These are phyloP conservation scores for Penicillium coprophilum DNA, from an alignment of 495 filamentous ascomycete genomes.

Conservation along the genomic window DNA sequence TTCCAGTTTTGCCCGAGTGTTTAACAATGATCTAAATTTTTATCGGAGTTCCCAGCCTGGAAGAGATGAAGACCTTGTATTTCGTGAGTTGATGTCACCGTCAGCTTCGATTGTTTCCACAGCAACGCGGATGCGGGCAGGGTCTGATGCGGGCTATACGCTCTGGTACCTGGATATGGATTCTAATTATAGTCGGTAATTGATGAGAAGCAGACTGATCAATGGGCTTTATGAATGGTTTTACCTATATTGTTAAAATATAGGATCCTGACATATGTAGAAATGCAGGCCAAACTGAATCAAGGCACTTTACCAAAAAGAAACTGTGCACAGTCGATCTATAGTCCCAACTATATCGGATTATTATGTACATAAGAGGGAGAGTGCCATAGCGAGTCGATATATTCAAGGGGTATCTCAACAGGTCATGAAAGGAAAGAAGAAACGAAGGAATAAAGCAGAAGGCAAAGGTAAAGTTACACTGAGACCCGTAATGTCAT, in stretches of 20 bases:
- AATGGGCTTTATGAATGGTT: slow-evolving; percentile 4
- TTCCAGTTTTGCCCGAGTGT: neutral
- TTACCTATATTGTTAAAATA: neutral
- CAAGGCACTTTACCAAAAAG: neutral
- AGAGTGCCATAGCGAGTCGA: slow-evolving; percentile 35
- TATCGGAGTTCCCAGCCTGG: neutral
- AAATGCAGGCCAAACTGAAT: neutral
- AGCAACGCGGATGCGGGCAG: slow-evolving; percentile 12
- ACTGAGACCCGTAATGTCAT: slow-evolving; percentile 24
- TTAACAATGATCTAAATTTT: neutral
- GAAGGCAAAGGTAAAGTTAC: slow-evolving; percentile 15
- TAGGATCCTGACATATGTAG: neutral
- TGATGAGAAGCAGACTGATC: neutral
- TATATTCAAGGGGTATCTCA: slow-evolving; percentile 45
- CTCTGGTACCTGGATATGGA: neutral
- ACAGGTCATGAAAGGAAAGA: slow-evolving; percentile 25
- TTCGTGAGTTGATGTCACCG: slow-evolving; percentile 8
- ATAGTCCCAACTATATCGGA: slow-evolving; percentile 32
- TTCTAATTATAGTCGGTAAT: neutral
- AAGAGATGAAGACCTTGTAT: slow-evolving; percentile 1
- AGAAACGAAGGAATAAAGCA: slow-evolving; percentile 17
- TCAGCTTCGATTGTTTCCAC: slow-evolving; percentile 22
- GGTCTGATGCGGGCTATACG: neutral
- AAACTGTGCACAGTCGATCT: slow-evolving; percentile 28
- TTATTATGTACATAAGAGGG: slow-evolving; percentile 47